phyloP scores from a whole-genome alignment of 495 filamentous ascomycete species.

The Antarctomyces pellizariae region DNA sequence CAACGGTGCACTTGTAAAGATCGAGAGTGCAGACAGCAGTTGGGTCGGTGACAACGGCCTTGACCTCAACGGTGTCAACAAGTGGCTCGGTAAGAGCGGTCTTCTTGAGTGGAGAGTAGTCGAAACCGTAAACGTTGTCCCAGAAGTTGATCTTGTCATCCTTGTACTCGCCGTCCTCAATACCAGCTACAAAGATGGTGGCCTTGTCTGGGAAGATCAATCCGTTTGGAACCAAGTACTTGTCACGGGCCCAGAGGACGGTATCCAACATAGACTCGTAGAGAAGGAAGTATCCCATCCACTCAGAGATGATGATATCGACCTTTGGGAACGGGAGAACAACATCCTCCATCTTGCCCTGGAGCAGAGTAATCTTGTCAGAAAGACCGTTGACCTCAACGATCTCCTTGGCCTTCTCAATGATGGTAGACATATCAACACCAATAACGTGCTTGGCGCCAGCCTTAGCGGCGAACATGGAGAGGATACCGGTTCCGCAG shows the following conservation, averaged over 20 bases:
- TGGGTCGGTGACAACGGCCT: slow-evolving; percentile 57
- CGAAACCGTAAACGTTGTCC: slow-evolving; percentile 64
- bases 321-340: slow-evolving; percentile 57
- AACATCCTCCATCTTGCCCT: slow-evolving; percentile 86
- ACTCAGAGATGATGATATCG: slow-evolving; percentile 89
- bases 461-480: slow-evolving; percentile 81
- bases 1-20: slow-evolving; percentile 40
- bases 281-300: slow-evolving; percentile 90
- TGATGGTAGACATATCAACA: slow-evolving; percentile 86
- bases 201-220: slow-evolving; percentile 84
- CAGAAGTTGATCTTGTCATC: slow-evolving; percentile 57
- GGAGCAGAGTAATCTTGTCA: slow-evolving; percentile 56
- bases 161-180: slow-evolving; percentile 68
- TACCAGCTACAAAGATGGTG: slow-evolving; percentile 64
- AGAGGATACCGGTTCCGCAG: slow-evolving; percentile 80
- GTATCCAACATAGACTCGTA: slow-evolving; percentile 94
- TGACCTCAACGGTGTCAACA: slow-evolving; percentile 47
- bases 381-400: slow-evolving; percentile 59
- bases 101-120: slow-evolving; percentile 45
- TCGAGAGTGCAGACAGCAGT: slow-evolving; percentile 41
- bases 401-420: slow-evolving; percentile 67
- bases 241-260: slow-evolving; percentile 70
- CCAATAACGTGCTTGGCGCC: slow-evolving; percentile 79
- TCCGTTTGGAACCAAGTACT: slow-evolving; percentile 50
- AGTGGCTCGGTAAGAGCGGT: slow-evolving; percentile 50